phyloP scores from a whole-genome alignment of 768 basidiomycete genomes.

The Phaffia australis region DNA sequence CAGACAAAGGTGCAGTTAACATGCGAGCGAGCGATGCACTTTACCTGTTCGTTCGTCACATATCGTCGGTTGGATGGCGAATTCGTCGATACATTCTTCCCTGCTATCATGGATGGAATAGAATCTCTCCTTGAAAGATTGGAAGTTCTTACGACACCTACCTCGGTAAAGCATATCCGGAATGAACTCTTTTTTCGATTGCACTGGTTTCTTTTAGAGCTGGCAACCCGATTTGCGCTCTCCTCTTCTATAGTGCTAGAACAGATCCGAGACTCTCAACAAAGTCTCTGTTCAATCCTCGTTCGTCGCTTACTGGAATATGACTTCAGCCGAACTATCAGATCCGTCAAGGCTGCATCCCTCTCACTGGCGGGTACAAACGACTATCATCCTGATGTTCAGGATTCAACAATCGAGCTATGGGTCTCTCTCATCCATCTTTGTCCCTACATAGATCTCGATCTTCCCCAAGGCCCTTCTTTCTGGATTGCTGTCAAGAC shows the following conservation, averaged over 20 bases:
- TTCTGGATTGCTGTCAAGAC: conserved; percentile 10
- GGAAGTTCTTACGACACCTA: conserved; percentile 26
- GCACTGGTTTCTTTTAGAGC: conserved; percentile 56
- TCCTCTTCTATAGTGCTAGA: neutral
- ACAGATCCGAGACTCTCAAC: neutral
- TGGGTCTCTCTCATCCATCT: conserved; percentile 54
- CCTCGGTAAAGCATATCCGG: conserved; percentile 37
- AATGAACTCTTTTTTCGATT: conserved; percentile 39
- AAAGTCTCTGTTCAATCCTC: conserved; percentile 32
- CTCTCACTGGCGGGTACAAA: conserved; percentile 9
- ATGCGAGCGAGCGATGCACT: conserved; percentile 35
- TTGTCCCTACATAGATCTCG: neutral
- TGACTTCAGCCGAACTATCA: conserved; percentile 46
- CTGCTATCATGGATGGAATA: conserved; percentile 39
- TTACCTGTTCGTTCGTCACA: conserved; percentile 45
- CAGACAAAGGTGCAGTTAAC: neutral
- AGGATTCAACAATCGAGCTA: conserved; percentile 49
- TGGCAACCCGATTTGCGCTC: conserved; percentile 36
- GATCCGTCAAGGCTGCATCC: conserved; percentile 36
- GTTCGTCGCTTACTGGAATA: conserved; percentile 47
- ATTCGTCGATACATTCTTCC: conserved; percentile 36
- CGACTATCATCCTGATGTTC: conserved; percentile 39
- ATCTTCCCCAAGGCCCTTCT: neutral
- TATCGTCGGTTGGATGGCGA: conserved; percentile 41
- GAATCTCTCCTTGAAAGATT: conserved; percentile 37